Evolutionary conservation across 306 rosid species (phyloP), one percentile per base, ranked within the genome.

Genomic region (Cyclanthera cordifolia): DNA sequence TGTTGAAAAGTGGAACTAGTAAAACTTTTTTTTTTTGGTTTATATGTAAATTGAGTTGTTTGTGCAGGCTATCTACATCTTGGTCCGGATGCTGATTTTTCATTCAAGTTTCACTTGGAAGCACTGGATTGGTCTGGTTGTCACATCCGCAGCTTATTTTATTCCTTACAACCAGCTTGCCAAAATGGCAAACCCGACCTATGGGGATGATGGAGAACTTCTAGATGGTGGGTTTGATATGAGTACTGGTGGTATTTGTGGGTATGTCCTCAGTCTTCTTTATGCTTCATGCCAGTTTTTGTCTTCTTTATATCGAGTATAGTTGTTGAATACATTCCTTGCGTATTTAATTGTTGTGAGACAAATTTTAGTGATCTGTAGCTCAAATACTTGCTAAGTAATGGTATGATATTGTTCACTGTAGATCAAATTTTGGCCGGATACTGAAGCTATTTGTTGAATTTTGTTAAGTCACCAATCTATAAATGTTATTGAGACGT

Each of bases 141-240:
- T 87, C 75, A 87, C 90, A 69, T 85, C 90, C n/a, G 27, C 80
- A 17, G 88, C 88, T 16, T 87, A 82, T 72, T n/a, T 21, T 30
- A 64, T 87, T 70, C 94, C 94, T 8, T 87, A 87, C 77, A 82
- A 85, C 70, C 94, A 82, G 66, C 85, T 87, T 67, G 82, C 79
- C 24, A 77, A 76, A n/a, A 87, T 87, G 94, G 94, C 90, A 4
- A 76, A 48, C 11, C 94, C 94, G 20, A 41, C 65, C 53, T 87
- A 79, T 51, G 77, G 67, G n/a, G 80, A 83, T 20, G 84, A 85
- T 81, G 97, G 96, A 70, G 96, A 92, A 52, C 97, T 92, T 66
- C 65, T 89, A n/a, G 96, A 92, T 73, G 97, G 97, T 5, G 97
- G 97, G 14, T 92, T 89, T 81, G 96, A 92, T 84, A 89, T 87